These are phyloP conservation scores for Taxillus chinensis DNA, from an alignment of 164 flowering plant species.

Conservation along the genomic window DNA sequence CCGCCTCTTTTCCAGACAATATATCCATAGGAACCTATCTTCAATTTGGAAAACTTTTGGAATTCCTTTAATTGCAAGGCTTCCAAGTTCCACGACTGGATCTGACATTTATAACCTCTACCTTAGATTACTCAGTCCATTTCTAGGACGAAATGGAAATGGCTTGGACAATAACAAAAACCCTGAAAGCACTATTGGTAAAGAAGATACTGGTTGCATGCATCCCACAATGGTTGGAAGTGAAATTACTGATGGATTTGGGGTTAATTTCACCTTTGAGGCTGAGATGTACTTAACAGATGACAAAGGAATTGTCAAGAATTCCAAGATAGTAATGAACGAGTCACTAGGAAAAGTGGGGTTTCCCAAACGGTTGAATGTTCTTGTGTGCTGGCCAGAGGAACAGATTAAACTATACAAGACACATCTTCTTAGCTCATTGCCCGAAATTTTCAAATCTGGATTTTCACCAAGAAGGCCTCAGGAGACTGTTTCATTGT, in stretches of 20 bases:
- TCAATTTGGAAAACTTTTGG: conserved; percentile 1
- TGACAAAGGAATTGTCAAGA: neutral
- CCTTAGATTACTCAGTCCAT: conserved; percentile 1
- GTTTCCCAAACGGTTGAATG: neutral
- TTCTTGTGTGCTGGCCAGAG: conserved; percentile 2
- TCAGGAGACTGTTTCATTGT: conserved; percentile 3
- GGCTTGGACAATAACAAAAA: neutral
- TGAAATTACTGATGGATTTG: neutral
- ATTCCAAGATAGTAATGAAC: neutral
- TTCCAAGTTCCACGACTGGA: neutral
- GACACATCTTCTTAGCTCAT: neutral
- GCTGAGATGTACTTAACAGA: neutral
- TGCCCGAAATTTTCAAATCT: neutral
- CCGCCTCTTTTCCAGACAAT: neutral
- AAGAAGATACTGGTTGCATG: neutral
- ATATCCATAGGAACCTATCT: neutral
- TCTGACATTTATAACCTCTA: neutral
- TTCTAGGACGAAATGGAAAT: neutral
- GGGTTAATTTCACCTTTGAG: neutral
- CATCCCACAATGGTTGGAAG: neutral
- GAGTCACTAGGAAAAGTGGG: neutral
- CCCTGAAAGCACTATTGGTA: neutral
- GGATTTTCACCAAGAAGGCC: neutral
- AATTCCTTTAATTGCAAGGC: neutral
- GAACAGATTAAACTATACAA: neutral